phyloP scores from a whole-genome alignment of 257 asterid species.

The Oldenlandia corymbosa region DNA sequence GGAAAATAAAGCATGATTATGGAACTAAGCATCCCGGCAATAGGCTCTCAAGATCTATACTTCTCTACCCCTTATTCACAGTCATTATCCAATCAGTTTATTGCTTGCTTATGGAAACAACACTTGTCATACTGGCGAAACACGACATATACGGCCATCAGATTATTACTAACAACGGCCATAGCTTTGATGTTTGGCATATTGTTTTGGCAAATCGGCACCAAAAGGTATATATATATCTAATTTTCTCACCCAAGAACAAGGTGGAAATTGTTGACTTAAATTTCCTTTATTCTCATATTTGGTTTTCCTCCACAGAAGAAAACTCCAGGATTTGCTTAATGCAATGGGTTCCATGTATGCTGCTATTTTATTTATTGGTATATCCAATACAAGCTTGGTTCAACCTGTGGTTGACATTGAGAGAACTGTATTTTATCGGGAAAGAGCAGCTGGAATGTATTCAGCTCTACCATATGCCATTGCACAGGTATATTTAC shows the following conservation, averaged over 20 bases:
- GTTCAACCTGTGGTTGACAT: conserved; percentile 72
- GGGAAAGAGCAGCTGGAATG: conserved; percentile 84
- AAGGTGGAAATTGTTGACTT: too few species aligned
- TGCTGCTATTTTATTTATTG: conserved; percentile 67
- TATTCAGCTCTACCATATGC: conserved; percentile 68
- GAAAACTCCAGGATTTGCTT: conserved; percentile 62
- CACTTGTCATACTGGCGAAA: conserved; percentile 79
- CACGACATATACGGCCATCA: conserved; percentile 80
- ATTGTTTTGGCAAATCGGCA: conserved; percentile 84
- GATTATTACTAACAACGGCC: conserved; percentile 68
- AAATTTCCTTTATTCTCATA: neutral
- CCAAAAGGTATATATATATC: conserved; percentile 59
- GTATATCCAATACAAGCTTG: conserved; percentile 63
- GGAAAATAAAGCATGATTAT: conserved; percentile 54
- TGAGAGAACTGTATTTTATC: conserved; percentile 61
- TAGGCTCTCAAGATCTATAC: conserved; percentile 43
- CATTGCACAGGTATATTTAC: conserved; percentile 31
- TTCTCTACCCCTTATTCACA: conserved; percentile 64
- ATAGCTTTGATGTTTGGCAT: conserved; percentile 79
- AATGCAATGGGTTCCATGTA: conserved; percentile 93
- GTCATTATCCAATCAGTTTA: conserved; percentile 57
- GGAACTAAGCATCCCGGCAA: conserved; percentile 55
- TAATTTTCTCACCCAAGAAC: too few species aligned
- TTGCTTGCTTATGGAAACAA: conserved; percentile 90
- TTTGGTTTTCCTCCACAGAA: too few species aligned